Evolutionary conservation across 2,329 filamentous ascomycete species (phyloP).

Genomic region (Exophiala xenobiotica): DNA sequence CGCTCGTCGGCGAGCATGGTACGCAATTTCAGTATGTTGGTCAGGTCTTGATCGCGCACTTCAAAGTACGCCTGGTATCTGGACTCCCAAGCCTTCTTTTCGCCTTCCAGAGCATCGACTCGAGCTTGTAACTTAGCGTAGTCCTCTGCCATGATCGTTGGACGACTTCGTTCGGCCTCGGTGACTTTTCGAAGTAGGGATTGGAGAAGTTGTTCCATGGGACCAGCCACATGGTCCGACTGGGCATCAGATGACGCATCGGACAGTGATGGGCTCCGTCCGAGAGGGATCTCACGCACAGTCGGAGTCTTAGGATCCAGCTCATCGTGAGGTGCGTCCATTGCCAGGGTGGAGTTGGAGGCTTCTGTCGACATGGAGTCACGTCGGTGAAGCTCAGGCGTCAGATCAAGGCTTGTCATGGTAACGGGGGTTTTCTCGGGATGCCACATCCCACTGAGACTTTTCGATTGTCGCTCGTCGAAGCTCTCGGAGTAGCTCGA

Average conservation of each 20-base stretch:
- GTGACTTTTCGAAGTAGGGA: slow-evolving; percentile 19
- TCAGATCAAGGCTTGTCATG: neutral
- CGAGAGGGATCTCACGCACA: slow-evolving; percentile 3
- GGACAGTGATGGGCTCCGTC: neutral
- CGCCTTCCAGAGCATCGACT: slow-evolving; percentile 37
- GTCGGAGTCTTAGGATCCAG: slow-evolving; percentile 22
- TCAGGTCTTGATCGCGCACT: slow-evolving; percentile 44
- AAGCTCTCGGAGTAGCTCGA: slow-evolving; percentile 10
- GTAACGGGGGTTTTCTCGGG: slow-evolving; percentile 2
- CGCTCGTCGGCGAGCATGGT: slow-evolving; percentile 41
- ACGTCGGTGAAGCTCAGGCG: slow-evolving; percentile 1
- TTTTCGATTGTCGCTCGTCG: neutral
- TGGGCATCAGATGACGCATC: neutral
- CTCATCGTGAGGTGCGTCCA: slow-evolving; percentile 6
- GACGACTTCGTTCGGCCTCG: slow-evolving; percentile 18
- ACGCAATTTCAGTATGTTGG: slow-evolving; percentile 45
- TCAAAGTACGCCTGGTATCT: slow-evolving; percentile 43
- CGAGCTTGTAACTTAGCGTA: slow-evolving; percentile 35
- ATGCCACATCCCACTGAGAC: slow-evolving; percentile 5
- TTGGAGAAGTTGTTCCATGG: slow-evolving; percentile 21
- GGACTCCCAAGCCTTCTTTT: slow-evolving; percentile 38
- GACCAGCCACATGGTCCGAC: slow-evolving; percentile 7
- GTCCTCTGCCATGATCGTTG: slow-evolving; percentile 39
- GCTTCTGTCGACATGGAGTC: slow-evolving; percentile 6
- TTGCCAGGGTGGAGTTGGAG: slow-evolving; percentile 3